A percentile compares a stretch with the other conserved stretches of the same genome.
phyloP scores from a whole-genome alignment of 1,284 basidiomycete genomes.

The Coniophora puteana region DNA sequence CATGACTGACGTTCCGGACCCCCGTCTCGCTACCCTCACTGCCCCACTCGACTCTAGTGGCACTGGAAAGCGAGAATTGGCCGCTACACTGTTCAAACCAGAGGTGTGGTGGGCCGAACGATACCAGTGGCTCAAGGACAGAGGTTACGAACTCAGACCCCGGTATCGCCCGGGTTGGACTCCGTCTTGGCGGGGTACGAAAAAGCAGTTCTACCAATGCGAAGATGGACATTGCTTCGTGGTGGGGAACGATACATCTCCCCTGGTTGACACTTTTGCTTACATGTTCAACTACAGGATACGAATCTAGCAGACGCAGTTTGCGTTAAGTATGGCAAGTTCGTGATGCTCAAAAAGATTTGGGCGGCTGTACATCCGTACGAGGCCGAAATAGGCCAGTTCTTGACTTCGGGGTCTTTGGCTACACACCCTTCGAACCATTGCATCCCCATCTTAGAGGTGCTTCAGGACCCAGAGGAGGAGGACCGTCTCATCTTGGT shows the following conservation, averaged over 20 bases:
- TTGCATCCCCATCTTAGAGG: slow-evolving; percentile 14
- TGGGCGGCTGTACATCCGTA: slow-evolving; percentile 6
- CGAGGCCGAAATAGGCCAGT: slow-evolving; percentile 10
- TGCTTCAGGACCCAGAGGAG: slow-evolving; percentile 4
- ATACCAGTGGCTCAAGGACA: slow-evolving; percentile 17
- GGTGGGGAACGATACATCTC: slow-evolving; percentile 3
- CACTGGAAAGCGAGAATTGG: slow-evolving; percentile 8
- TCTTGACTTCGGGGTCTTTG: slow-evolving; percentile 8
- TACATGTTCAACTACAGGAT: background rate
- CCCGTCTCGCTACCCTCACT: background rate
- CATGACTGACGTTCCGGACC: background rate
- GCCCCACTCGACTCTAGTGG: no score
- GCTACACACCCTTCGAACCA: slow-evolving; percentile 8
- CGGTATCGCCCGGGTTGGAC: slow-evolving; percentile 24
- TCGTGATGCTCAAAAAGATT: slow-evolving; percentile 13
- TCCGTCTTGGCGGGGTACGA: slow-evolving; percentile 19
- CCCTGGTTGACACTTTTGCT: rapidly evolving
- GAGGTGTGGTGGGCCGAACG: slow-evolving; percentile 14
- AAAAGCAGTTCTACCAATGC: background rate
- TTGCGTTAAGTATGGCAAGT: slow-evolving; percentile 7
- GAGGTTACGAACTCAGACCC: slow-evolving; percentile 21
- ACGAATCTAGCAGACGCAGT: slow-evolving; percentile 11
- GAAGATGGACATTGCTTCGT: slow-evolving; percentile 6
- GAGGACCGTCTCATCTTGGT: slow-evolving; percentile 7
- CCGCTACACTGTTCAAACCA: background rate